Evolutionary conservation across 768 basidiomycete species (phyloP).

Genomic region (Leccinellum luteum): DNA sequence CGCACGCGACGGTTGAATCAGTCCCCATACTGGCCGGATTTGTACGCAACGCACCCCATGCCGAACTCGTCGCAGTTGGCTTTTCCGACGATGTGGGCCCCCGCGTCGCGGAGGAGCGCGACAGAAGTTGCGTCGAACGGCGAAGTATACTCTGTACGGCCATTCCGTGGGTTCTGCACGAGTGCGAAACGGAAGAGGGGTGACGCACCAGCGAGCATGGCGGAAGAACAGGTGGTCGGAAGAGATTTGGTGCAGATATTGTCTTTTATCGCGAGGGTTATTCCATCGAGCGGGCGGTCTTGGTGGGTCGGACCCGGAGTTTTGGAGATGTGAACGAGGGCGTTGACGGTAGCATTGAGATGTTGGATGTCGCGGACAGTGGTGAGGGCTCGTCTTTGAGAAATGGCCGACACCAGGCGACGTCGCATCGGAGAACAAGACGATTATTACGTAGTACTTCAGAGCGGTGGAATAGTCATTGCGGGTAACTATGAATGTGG

Average conservation of each 20-base stretch:
- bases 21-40: background rate
- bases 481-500: slow-evolving; percentile 22
- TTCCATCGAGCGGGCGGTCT: slow-evolving; percentile 35
- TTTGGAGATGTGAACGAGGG: slow-evolving; percentile 42
- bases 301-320: background rate
- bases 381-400: background rate
- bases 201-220: slow-evolving; percentile 60
- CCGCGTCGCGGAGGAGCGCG: slow-evolving; percentile 48
- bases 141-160: slow-evolving; percentile 58
- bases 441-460: too few relatives aligned
- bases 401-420: background rate
- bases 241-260: slow-evolving; percentile 72
- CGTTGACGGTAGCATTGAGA: slow-evolving; percentile 48
- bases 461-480: slow-evolving; percentile 20
- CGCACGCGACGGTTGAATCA: background rate
- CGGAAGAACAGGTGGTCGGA: slow-evolving; percentile 77
- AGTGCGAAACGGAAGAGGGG: background rate
- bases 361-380: background rate
- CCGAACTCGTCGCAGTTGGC: slow-evolving; percentile 98
- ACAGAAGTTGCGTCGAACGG: slow-evolving; percentile 91
- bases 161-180: background rate
- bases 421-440: background rate
- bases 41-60: slow-evolving; percentile 75
- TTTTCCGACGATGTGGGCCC: slow-evolving; percentile 80
- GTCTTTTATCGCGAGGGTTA: slow-evolving; percentile 76